Percentiles rank a stretch among this genome's conserved stretches.
Conservation (phyloP, 192 early-diverging fungal genomes). For the Coemansia sp. region DNA sequence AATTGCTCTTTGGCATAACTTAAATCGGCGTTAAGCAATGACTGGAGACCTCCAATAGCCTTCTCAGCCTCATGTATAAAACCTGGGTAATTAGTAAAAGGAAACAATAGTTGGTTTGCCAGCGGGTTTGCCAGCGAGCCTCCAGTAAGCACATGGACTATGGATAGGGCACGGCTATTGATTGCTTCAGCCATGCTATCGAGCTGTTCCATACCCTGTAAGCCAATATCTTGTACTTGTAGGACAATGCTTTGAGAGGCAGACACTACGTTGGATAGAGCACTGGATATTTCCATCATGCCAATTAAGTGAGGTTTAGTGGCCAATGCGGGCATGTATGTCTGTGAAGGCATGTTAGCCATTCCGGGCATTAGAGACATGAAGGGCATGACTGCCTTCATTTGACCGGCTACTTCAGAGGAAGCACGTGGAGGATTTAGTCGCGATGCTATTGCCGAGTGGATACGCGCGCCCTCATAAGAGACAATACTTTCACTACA, state of each 20-base stretch:
- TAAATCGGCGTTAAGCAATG: constrained; percentile 19
- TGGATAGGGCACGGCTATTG: constrained; percentile 13
- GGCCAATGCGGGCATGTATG: neutral
- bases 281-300: neutral
- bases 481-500: neutral
- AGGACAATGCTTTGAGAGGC: constrained; percentile 1
- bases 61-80: constrained; percentile 17
- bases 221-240: neutral
- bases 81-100: constrained; percentile 36
- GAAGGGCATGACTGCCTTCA: neutral
- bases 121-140: constrained; percentile 28
- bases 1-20: constrained; percentile 15
- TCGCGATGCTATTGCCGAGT: neutral
- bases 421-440: neutral
- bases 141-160: constrained; percentile 10
- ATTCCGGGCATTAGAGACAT: neutral
- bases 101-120: constrained; percentile 23
- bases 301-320: neutral
- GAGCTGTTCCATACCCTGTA: neutral
- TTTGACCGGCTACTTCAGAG: neutral
- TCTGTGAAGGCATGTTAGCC: neutral
- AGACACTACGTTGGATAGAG: neutral
- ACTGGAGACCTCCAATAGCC: constrained; percentile 19
- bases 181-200: constrained; percentile 4
- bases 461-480: neutral